Evolutionary conservation across 306 rosid genomes (phyloP), one percentile per base, ranked within the genome.

Genomic region (Trifolium pratense): DNA sequence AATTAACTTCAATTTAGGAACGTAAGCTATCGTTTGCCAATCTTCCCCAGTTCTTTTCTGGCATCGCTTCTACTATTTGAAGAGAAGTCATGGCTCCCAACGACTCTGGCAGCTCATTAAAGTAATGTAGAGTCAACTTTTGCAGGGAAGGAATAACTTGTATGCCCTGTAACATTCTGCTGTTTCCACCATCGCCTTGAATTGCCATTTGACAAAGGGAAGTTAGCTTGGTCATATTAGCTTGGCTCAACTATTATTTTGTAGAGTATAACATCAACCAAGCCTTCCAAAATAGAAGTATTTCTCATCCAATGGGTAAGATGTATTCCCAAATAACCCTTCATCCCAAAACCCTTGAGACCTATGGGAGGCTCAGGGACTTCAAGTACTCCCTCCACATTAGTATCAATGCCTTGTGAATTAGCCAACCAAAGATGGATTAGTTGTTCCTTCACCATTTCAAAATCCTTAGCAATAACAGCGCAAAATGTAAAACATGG

Each of bases 41-140:
- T 75, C 68, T 42, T 75, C 12, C 9, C 79, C 66, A 4, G 37
- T 75, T 51, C n/a, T 49, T 12, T 13, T 49, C 39, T 29, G 9
- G 51, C 31, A 78, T 7, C 73, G 49, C 73, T 40, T 26, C 59
- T 17, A 43, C 4, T 12, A 0, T 2, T 43, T 43, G 49, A 43
- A 43, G 49, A 43, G 49, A 43, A 43, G 49, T 43, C 49, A 43
- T 43, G 49, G n/a, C 7, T 12, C 49, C 49, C 16, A 43, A 43
- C n/a, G 5, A 13, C 0, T 43, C 49, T 0, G 49, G 49, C n/a
- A 43, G 46, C 15, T 0, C 10, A 13, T 40, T 40, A 11, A 40
- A 40, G 10, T 40, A 0, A 0, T 0, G 2, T 13, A 40, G 46
- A 40, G 4, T 9, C 46, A 40, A 40, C 2, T 2, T 10, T 40